Conservation (phyloP, 1,284 basidiomycete species). For the Grifola frondosa region DNA sequence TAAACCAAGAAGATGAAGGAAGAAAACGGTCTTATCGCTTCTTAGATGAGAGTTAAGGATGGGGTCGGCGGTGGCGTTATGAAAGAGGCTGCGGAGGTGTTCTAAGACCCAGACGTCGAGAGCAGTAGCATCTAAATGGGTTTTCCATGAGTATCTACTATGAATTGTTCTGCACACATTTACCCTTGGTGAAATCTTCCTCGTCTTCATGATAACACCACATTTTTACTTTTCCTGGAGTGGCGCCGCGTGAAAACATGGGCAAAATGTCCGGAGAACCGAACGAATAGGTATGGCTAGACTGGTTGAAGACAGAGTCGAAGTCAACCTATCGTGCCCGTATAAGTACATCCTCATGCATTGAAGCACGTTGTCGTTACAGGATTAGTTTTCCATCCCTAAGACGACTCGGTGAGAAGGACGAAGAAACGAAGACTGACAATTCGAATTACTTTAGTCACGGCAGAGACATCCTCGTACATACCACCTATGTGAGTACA, state of each 20-base stretch:
- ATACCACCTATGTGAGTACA: conserved; percentile 58
- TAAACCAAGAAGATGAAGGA: conserved; percentile 82
- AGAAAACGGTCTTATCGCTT: conserved; percentile 69
- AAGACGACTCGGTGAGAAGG: conserved; percentile 10
- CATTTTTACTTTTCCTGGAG: conserved; percentile 66
- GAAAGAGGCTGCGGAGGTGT: conserved; percentile 58
- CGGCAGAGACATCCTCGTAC: conserved; percentile 92
- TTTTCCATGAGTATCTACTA: background rate
- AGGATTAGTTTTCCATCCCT: conserved; percentile 91
- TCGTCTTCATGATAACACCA: conserved; percentile 80
- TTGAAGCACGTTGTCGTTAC: conserved; percentile 38
- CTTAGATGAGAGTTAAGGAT: conserved; percentile 51
- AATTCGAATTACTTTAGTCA: conserved; percentile 63
- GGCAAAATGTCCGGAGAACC: conserved; percentile 90
- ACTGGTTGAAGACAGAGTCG: conserved; percentile 88
- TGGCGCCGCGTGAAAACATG: conserved; percentile 82
- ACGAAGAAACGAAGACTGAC: background rate
- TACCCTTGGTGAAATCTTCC: conserved; percentile 85
- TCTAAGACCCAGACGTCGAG: conserved; percentile 83
- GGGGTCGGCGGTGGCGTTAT: conserved; percentile 57
- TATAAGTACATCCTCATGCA: conserved; percentile 4
- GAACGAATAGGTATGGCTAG: conserved; percentile 77
- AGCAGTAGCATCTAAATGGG: conserved; percentile 65
- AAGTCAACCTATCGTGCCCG: conserved; percentile 63
- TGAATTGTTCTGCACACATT: background rate